Conservation (phyloP, 257 asterid genomes). For the Penstemon eatonii region DNA sequence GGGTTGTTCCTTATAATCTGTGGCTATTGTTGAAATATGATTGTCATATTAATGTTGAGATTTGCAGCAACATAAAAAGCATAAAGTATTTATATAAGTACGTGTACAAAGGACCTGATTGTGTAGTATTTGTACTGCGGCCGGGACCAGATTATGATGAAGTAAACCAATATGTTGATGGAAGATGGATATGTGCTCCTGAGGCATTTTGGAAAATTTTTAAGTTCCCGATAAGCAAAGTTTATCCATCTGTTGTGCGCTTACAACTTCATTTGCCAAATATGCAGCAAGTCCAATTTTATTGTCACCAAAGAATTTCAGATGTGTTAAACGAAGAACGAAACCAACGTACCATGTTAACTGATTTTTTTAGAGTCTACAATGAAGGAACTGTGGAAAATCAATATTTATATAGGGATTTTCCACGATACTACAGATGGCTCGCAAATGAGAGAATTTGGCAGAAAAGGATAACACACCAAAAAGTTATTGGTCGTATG, state of each 20-base stretch:
- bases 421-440: background rate
- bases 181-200: background rate
- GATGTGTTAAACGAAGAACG: background rate
- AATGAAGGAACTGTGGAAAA: background rate
- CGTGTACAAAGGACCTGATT: background rate
- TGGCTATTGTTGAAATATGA: background rate
- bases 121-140: no score
- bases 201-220: background rate
- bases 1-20: background rate
- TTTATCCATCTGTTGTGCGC: background rate
- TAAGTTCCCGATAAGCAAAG: background rate
- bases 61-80: background rate
- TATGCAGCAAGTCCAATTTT: background rate
- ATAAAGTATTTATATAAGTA: slow-evolving; percentile 6
- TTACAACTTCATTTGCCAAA: background rate
- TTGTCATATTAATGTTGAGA: background rate
- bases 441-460: background rate
- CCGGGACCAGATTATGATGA: background rate
- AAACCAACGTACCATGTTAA: background rate
- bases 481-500: background rate
- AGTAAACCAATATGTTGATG: background rate
- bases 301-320: background rate
- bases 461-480: background rate
- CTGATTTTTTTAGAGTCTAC: background rate
- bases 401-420: background rate